Evolutionary conservation across 768 basidiomycete genomes (phyloP), one percentile per base, ranked within the genome.

Genomic region (Termitomyces sp.): DNA sequence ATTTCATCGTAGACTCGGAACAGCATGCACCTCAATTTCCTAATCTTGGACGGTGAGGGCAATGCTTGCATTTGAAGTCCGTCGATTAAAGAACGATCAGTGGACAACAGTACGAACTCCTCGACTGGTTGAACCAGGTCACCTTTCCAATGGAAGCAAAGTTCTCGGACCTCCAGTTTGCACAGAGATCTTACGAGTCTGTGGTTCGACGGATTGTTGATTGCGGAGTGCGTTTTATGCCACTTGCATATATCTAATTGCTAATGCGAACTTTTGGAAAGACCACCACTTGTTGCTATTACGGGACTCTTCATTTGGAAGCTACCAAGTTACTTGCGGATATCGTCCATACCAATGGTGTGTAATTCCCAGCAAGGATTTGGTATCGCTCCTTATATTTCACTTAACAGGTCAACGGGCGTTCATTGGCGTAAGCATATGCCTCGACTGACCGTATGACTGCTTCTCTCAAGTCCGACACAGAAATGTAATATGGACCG

Each of bases 241-340:
- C 51, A 50, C 63, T 45, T 60, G 60, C 46, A 30, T 34, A 16
- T 30, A 33, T 20, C 46, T 22, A 20, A 44, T 40, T 37, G 56
- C 34, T 62, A 44, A 48, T 63, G 4, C 33, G 8, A 34, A 33
- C 16, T 24, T 36, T 50, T 16, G 39, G n/a, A 30, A 65, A 94
- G 95, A 96, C 94, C 1, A 97, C 95, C 0, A 97, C 95, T 0
- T 92, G 87, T 66, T 97, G 93, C 69, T 97, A 95, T 71, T 96
- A 92, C 68, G 92, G 85, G 8, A 88, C 86, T 2, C 71, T 95
- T 14, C 93, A 98, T 69, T 74, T 87, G 26, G 87, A 89, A 56
- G 82, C 88, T 0, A 93, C 93, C 8, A 92, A 89, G 74, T 73
- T 83, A 36, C 82, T 98, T 5, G 95, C 91, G 1, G 85, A 93